Evolutionary conservation across 495 filamentous ascomycete species (phyloP).

Genomic region (Astrothelium subdiscretum): DNA sequence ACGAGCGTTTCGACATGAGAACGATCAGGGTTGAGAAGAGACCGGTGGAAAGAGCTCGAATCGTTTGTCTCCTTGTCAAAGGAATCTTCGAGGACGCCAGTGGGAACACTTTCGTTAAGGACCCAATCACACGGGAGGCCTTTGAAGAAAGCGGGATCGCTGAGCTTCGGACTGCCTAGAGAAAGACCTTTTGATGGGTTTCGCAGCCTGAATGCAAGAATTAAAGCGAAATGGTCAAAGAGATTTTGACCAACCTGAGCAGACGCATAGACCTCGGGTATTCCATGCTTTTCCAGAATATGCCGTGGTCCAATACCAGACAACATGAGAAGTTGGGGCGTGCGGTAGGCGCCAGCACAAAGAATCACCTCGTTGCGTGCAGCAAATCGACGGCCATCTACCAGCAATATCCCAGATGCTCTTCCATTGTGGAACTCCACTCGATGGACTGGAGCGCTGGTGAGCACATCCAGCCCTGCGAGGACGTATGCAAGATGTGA

Average conservation of each 20-base stretch:
- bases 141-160: background rate
- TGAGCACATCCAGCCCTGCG: background rate
- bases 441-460: background rate
- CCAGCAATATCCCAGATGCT: background rate
- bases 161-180: background rate
- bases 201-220: background rate
- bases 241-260: constrained; percentile 24
- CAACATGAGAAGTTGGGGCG: constrained; percentile 19
- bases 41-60: background rate
- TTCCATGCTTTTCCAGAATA: constrained; percentile 7
- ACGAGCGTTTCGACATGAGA: background rate
- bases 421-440: background rate
- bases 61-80: background rate
- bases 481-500: background rate
- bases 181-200: background rate
- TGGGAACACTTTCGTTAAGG: background rate
- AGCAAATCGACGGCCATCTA: background rate
- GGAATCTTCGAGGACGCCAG: background rate
- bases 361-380: constrained; percentile 42
- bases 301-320: constrained; percentile 18
- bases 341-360: constrained; percentile 34
- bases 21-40: background rate
- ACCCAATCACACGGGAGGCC: background rate
- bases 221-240: constrained; percentile 13
- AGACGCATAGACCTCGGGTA: constrained; percentile 6